phyloP scores from a whole-genome alignment of 495 filamentous ascomycete species.

The Penicillium tannophilum region DNA sequence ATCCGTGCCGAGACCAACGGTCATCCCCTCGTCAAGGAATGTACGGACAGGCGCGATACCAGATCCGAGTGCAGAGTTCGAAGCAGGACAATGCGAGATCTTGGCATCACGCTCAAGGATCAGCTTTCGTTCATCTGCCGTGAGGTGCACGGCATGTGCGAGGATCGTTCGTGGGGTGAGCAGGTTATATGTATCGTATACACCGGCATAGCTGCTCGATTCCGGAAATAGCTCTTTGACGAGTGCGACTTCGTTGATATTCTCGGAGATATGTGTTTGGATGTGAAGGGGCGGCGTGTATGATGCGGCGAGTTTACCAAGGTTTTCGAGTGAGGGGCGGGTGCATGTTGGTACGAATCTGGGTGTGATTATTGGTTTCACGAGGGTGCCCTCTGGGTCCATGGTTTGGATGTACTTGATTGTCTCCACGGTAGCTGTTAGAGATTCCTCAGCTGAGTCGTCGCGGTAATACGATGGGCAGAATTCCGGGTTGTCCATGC shows the following conservation, averaged over 20 bases:
- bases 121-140: conserved; percentile 59
- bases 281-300: conserved; percentile 61
- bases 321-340: conserved; percentile 52
- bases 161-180: conserved; percentile 75
- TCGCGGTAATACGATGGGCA: conserved; percentile 79
- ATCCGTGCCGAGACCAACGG: conserved; percentile 86
- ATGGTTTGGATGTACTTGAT: conserved; percentile 68
- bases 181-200: conserved; percentile 75
- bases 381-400: conserved; percentile 62
- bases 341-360: conserved; percentile 85
- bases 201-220: conserved; percentile 63
- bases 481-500: conserved; percentile 74
- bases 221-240: conserved; percentile 72
- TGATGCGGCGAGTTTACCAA: conserved; percentile 64
- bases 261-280: conserved; percentile 94
- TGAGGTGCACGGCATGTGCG: conserved; percentile 82
- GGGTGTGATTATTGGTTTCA: conserved; percentile 83
- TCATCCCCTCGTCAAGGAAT: conserved; percentile 71
- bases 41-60: conserved; percentile 72
- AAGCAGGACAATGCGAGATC: conserved; percentile 84
- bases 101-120: conserved; percentile 62
- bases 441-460: conserved; percentile 52
- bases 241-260: conserved; percentile 67
- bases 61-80: conserved; percentile 76
- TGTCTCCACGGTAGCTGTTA: conserved; percentile 42